phyloP scores from a whole-genome alignment of 805 yeast genomes.

The Wickerhamomyces chambardii region DNA sequence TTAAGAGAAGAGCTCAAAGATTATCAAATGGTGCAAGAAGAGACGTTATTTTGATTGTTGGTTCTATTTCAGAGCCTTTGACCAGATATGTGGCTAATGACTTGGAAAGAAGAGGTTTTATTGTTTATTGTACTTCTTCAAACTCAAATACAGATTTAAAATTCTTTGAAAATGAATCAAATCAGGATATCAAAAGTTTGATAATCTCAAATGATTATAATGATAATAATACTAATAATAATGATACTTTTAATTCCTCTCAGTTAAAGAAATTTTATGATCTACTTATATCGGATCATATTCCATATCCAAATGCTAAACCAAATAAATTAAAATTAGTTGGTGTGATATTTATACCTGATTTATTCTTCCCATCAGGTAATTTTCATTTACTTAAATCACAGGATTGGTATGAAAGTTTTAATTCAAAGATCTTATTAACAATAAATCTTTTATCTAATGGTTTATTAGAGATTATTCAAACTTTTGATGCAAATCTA shows the following conservation, averaged over 20 bases:
- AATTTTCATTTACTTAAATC: constrained; percentile 50
- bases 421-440: constrained; percentile 35
- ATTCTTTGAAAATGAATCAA: constrained; percentile 47
- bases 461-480: constrained; percentile 45
- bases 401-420: constrained; percentile 38
- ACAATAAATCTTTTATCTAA: constrained; percentile 43
- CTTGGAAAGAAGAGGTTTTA: constrained; percentile 70
- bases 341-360: constrained; percentile 68
- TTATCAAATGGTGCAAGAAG: constrained; percentile 63
- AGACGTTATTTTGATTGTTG: constrained; percentile 68
- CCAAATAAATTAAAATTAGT: constrained; percentile 47
- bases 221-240: constrained; percentile 30
- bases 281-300: constrained; percentile 41
- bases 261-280: constrained; percentile 42
- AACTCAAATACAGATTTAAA: constrained; percentile 24
- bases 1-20: constrained; percentile 51
- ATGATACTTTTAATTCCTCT: constrained; percentile 27
- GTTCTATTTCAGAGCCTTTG: constrained; percentile 70
- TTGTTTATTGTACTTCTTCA: constrained; percentile 59
- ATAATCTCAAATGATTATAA: constrained; percentile 37
- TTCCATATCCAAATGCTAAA: constrained; percentile 49
- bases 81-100: constrained; percentile 65
- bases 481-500: constrained; percentile 40
- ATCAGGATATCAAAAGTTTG: constrained; percentile 62
- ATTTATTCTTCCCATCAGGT: constrained; percentile 56